Evolutionary conservation across 1,284 basidiomycete species (phyloP).

Genomic region (Heterobasidion annosum): DNA sequence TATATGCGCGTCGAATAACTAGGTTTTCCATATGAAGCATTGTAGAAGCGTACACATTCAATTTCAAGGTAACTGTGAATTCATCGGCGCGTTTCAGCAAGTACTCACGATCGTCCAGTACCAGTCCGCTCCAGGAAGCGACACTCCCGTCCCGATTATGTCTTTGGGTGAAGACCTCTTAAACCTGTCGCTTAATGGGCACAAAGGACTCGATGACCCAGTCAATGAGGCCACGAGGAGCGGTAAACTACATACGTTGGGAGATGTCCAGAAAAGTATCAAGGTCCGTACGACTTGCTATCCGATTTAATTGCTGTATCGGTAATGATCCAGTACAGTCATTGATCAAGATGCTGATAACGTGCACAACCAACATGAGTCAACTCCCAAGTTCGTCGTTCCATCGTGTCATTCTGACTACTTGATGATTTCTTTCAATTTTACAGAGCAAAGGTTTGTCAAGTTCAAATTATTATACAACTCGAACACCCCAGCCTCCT

Average conservation of each 20-base stretch:
- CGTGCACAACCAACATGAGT: constrained; percentile 71
- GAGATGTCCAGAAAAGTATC: constrained; percentile 66
- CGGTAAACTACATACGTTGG: constrained; percentile 55
- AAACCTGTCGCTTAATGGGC: constrained; percentile 35
- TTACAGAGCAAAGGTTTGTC: constrained; percentile 63
- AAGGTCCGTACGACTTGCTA: constrained; percentile 33
- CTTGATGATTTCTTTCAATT: background rate
- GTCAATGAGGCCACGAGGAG: constrained; percentile 42
- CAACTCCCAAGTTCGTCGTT: constrained; percentile 53
- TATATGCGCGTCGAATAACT: background rate
- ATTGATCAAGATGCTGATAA: constrained; percentile 63
- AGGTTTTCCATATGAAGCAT: constrained; percentile 36
- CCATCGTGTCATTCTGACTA: background rate
- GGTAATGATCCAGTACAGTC: background rate
- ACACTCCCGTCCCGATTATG: constrained; percentile 53
- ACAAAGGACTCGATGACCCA: constrained; percentile 32
- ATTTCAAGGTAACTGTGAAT: constrained; percentile 49
- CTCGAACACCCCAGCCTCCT: constrained; percentile 63
- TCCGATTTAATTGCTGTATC: background rate
- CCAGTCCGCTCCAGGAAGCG: constrained; percentile 46
- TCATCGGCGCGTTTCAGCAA: too few relatives aligned
- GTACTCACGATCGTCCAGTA: constrained; percentile 31
- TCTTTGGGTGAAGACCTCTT: constrained; percentile 49
- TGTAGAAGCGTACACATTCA: constrained; percentile 76
- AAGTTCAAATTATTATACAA: constrained; percentile 81